A percentile compares a stretch with the other conserved stretches of the same genome.
Conservation (phyloP, 768 basidiomycete genomes). For the Lyophyllum atratum region DNA sequence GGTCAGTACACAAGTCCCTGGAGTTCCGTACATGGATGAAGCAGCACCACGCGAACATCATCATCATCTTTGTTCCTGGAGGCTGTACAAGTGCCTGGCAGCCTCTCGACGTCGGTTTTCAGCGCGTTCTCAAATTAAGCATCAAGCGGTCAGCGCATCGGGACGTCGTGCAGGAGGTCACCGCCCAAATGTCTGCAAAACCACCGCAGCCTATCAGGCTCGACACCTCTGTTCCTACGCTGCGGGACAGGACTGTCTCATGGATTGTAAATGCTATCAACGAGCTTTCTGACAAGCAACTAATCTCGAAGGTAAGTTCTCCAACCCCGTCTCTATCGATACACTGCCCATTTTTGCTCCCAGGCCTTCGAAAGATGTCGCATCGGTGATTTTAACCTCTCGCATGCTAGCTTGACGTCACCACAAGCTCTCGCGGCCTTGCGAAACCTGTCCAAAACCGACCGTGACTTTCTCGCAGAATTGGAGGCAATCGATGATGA, state of each 20-base stretch:
- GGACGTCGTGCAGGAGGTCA: conserved; percentile 32
- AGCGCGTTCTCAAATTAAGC: conserved; percentile 36
- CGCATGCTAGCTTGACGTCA: background rate
- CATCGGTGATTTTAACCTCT: background rate
- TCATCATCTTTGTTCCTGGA: conserved; percentile 32
- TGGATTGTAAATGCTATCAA: conserved; percentile 5
- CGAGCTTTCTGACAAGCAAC: background rate
- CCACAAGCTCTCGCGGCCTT: background rate
- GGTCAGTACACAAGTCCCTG: conserved; percentile 33
- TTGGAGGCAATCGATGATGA: background rate
- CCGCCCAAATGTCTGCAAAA: conserved; percentile 19
- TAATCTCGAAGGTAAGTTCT: conserved; percentile 1
- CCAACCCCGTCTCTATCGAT: background rate
- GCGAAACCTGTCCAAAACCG: background rate
- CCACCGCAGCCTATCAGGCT: background rate
- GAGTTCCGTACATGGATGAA: conserved; percentile 32
- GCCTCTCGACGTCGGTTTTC: conserved; percentile 39
- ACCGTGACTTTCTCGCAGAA: background rate
- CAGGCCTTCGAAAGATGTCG: background rate
- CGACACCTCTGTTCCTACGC: background rate
- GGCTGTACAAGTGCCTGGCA: conserved; percentile 33
- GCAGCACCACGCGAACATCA: conserved; percentile 25
- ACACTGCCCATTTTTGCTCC: background rate
- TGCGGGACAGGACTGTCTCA: conserved; percentile 6
- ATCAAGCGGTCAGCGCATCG: conserved; percentile 32